Evolutionary conservation across 2,329 filamentous ascomycete genomes (phyloP).

Genomic region (Scytalidium lignicola): DNA sequence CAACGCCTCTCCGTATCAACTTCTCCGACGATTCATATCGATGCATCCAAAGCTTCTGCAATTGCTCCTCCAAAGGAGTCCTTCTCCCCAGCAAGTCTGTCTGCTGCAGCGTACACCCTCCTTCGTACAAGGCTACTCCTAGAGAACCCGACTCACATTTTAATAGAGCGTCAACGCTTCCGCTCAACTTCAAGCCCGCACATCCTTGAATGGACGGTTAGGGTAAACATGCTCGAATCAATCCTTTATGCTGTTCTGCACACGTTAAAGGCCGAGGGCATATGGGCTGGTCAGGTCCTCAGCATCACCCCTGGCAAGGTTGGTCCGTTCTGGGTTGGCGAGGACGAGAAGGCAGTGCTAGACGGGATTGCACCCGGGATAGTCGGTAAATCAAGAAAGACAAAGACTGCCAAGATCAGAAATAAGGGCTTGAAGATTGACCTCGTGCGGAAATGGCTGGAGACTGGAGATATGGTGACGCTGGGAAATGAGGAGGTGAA

Average conservation of each 20-base stretch:
- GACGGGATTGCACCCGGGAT: slow-evolving; percentile 13
- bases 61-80: slow-evolving; percentile 30
- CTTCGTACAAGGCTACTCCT: slow-evolving; percentile 39
- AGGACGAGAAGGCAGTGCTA: slow-evolving; percentile 15
- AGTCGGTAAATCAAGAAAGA: slow-evolving; percentile 28
- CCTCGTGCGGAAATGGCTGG: slow-evolving; percentile 52
- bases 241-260: slow-evolving; percentile 71
- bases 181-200: slow-evolving; percentile 59
- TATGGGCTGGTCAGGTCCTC: slow-evolving; percentile 39
- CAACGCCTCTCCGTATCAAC: slow-evolving; percentile 23
- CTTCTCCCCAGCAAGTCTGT: slow-evolving; percentile 49
- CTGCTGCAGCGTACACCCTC: slow-evolving; percentile 49
- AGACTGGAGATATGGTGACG: slow-evolving; percentile 21
- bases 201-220: slow-evolving; percentile 76
- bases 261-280: slow-evolving; percentile 43
- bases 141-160: slow-evolving; percentile 59
- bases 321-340: slow-evolving; percentile 47
- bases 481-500: slow-evolving; percentile 30
- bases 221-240: slow-evolving; percentile 76
- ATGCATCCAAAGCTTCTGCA: slow-evolving; percentile 21
- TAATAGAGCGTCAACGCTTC: slow-evolving; percentile 61
- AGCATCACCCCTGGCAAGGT: slow-evolving; percentile 51
- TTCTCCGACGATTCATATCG: slow-evolving; percentile 9
- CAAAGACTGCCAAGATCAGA: slow-evolving; percentile 36
- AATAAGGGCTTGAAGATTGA: slow-evolving; percentile 60